A percentile compares a stretch with the other conserved stretches of the same genome.
Evolutionary conservation across 495 filamentous ascomycete species (phyloP).

Genomic region (Daldinia loculata): DNA sequence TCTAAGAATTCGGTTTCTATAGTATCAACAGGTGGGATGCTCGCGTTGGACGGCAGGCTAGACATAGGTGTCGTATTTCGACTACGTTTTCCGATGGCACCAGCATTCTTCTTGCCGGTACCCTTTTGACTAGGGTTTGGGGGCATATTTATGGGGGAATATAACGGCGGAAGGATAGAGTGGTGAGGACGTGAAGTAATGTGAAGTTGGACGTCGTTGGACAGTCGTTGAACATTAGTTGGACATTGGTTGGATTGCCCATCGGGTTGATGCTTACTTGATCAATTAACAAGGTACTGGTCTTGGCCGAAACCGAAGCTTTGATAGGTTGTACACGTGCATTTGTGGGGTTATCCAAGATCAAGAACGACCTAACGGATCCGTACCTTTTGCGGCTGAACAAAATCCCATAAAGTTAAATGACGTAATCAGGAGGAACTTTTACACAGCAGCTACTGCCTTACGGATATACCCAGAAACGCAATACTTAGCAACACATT

Average conservation of each 20-base stretch:
- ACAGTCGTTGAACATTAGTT: not conserved
- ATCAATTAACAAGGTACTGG: not conserved
- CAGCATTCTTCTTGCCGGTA: constrained; percentile 75
- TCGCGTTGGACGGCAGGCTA: constrained; percentile 59
- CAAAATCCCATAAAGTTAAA: too few species aligned
- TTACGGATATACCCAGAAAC: not conserved
- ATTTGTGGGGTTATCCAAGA: not conserved
- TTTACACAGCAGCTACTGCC: not conserved
- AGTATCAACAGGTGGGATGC: constrained; percentile 61
- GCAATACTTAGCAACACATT: too few species aligned
- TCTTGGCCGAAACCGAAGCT: constrained; percentile 4
- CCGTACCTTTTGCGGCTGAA: too few species aligned
- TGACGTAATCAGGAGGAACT: too few species aligned
- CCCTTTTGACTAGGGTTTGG: constrained; percentile 70
- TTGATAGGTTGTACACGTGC: constrained; percentile 3
- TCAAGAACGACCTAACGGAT: not conserved
- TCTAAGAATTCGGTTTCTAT: constrained; percentile 73
- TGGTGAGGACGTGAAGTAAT: constrained; percentile 49
- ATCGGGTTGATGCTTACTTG: constrained; percentile 4
- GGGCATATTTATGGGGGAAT: constrained; percentile 60
- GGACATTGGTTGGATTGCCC: not conserved
- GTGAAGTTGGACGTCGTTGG: constrained; percentile 4
- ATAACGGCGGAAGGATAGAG: constrained; percentile 65
- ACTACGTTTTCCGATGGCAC: constrained; percentile 77
- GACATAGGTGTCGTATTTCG: constrained; percentile 87